Conservation (phyloP, 2,329 filamentous ascomycete species). For the Geosmithia putterillii region DNA sequence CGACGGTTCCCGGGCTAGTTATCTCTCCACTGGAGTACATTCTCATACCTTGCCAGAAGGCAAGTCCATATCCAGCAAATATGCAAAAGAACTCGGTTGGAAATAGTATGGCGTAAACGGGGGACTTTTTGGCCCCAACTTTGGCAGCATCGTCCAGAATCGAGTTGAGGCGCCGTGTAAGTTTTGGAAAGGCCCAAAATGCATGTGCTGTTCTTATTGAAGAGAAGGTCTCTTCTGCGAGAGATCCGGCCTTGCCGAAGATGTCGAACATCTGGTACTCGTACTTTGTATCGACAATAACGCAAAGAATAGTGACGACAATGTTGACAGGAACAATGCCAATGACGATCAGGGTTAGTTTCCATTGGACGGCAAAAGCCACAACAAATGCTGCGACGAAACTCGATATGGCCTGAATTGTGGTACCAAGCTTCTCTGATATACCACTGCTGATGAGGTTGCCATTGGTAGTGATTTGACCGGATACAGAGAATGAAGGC, state of each 20-base stretch:
- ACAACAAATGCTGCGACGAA: conserved; percentile 26
- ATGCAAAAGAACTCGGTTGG: conserved; percentile 33
- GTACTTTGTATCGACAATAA: conserved; percentile 24
- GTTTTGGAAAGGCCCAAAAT: conserved; percentile 32
- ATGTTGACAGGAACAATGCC: conserved; percentile 31
- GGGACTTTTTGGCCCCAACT: conserved; percentile 29
- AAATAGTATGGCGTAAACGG: conserved; percentile 28
- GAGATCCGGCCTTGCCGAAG: conserved; percentile 25
- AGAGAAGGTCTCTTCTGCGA: conserved; percentile 36
- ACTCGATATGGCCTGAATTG: conserved; percentile 25
- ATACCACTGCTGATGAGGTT: conserved; percentile 32
- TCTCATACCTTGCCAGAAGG: conserved; percentile 38
- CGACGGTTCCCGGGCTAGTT: conserved; percentile 27
- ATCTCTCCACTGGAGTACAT: conserved; percentile 33
- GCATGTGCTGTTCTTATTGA: conserved; percentile 37
- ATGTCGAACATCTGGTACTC: conserved; percentile 30
- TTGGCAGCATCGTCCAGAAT: conserved; percentile 25
- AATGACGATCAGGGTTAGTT: conserved; percentile 29
- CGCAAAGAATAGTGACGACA: conserved; percentile 22
- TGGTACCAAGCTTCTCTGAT: conserved; percentile 29
- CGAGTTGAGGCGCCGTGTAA: conserved; percentile 26
- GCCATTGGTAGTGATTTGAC: conserved; percentile 34
- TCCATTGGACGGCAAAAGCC: conserved; percentile 27
- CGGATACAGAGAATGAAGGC: conserved; percentile 27
- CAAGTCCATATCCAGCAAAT: conserved; percentile 32